Evolutionary conservation across 2,329 filamentous ascomycete species (phyloP), one percentile per base, ranked within the genome.

Genomic region (Epicoccum sorghinum): DNA sequence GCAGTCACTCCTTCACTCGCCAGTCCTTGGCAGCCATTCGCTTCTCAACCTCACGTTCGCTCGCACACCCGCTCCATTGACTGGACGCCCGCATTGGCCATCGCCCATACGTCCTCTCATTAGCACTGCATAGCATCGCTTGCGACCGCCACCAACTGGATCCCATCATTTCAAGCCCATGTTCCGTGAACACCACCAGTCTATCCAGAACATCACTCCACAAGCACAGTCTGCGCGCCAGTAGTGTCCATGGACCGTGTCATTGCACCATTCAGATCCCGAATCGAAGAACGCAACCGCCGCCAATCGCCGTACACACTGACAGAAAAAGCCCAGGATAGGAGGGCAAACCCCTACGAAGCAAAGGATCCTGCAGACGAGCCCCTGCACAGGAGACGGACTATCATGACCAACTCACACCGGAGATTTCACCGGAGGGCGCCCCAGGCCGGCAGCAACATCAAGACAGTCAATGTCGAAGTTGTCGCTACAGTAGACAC

Each of bases 21-120:
- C 66, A 53, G 42, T 57, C 47, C 63, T 69, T 72, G 72, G 73
- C 73, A 72, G 76, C 74, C 75, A 61, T 65, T 76, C 73, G 62
- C 75, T 75, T 76, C 69, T 64, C 74, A 68, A 67, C 64, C 58
- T 57, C 18, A 18, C 18, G 18, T 18, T 67, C 69, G 47, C 68
- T 70, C 66, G 29, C 45, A 40, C 13, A 32, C 13, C 47, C 39
- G 44, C 44, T 72, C 71, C 72, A 75, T 75, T 73, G 70, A 72
- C 64, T 72, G 71, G 69, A 75, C 63, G 51, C 61, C 59, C 53
- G 46, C 50, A 49, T 52, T 55, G 59, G 64, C 67, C 59, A 55
- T 55, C 62, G 55, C 59, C 32, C 58, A 55, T 58, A 56, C 71
- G 60, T 71, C 66, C 72, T 54, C 63, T 75, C 72, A 37, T 69